Conservation (phyloP, 768 basidiomycete genomes). For the Pisolithus tinctorius region DNA sequence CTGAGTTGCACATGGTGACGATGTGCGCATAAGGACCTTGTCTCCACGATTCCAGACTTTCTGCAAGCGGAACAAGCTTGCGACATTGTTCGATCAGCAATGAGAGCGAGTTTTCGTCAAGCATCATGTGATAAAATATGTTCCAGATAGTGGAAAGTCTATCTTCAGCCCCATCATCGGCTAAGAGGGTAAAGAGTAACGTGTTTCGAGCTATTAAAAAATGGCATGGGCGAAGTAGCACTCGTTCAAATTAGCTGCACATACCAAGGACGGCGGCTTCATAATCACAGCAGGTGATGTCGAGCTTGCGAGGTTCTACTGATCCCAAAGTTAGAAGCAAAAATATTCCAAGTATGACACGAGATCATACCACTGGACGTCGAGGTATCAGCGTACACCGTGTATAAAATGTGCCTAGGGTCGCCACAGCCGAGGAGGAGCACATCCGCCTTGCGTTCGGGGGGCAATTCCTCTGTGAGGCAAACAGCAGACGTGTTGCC, state of each 20-base stretch:
- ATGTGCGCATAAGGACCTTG: constrained; percentile 22
- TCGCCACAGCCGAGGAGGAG: constrained; percentile 50
- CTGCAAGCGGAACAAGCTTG: constrained; percentile 13
- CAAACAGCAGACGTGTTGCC: constrained; percentile 47
- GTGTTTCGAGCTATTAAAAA: constrained; percentile 21
- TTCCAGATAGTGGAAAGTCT: constrained; percentile 21
- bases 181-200: constrained; percentile 22
- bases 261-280: constrained; percentile 25
- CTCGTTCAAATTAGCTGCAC: background rate
- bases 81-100: constrained; percentile 23
- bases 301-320: constrained; percentile 18
- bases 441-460: constrained; percentile 34
- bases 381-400: constrained; percentile 19
- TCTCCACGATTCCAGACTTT: constrained; percentile 18
- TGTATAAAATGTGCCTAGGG: constrained; percentile 41
- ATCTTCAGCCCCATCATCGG: constrained; percentile 14
- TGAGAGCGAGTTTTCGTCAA: constrained; percentile 17
- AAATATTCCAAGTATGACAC: background rate
- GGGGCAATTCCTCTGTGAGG: constrained; percentile 37
- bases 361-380: background rate
- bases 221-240: background rate
- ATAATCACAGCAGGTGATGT: constrained; percentile 25
- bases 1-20: constrained; percentile 16
- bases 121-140: constrained; percentile 23
- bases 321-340: background rate